Percentiles rank a stretch among this genome's conserved stretches.
Conservation (phyloP, 331 rosid species). For the Malus hybrid region DNA sequence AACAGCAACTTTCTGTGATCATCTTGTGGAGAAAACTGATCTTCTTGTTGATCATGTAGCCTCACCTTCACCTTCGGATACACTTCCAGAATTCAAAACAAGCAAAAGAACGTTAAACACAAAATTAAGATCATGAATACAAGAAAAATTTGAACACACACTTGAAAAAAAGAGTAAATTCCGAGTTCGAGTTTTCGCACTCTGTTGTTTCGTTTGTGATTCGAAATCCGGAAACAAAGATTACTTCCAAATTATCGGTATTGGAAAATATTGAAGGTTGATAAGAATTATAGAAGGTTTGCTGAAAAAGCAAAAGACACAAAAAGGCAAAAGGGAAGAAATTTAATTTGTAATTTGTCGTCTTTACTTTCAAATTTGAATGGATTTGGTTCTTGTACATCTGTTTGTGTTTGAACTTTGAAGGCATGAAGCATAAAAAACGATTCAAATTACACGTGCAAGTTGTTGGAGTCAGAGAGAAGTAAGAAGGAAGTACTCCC, state of each 20-base stretch:
- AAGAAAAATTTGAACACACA: not conserved
- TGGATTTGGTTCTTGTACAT: too few relatives aligned
- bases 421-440: not conserved
- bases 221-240: not conserved
- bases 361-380: constrained; percentile 16
- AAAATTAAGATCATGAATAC: not conserved
- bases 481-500: constrained; percentile 13
- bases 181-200: not conserved
- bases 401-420: not conserved
- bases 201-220: not conserved
- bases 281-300: not conserved
- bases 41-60: constrained; percentile 23
- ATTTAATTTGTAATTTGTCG: not conserved
- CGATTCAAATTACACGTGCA: not conserved
- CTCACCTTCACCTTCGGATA: constrained; percentile 45
- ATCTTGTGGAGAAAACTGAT: constrained; percentile 12
- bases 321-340: not conserved
- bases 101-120: not conserved
- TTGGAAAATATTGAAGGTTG: not conserved
- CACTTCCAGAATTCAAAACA: constrained; percentile 28
- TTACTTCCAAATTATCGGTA: not conserved
- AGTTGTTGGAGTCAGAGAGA: constrained; percentile 13
- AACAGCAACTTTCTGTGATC: constrained; percentile 12
- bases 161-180: too few relatives aligned
- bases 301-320: not conserved